A percentile compares a stretch with the other conserved stretches of the same genome.
phyloP scores from a whole-genome alignment of 805 yeast species.

The Starmerella bacillaris region DNA sequence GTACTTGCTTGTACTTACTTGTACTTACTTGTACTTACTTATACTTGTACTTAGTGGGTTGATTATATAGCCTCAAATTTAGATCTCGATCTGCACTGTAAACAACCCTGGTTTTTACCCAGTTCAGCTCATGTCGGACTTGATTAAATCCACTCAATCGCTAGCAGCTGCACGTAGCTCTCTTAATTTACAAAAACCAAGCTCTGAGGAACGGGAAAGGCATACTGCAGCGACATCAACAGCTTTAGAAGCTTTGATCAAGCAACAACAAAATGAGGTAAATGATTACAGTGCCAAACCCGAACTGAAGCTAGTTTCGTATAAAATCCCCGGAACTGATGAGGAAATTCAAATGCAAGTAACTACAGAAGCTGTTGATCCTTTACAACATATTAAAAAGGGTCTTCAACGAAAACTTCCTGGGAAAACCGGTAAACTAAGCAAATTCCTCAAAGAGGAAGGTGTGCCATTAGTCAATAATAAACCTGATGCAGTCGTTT shows the following conservation, averaged over 20 bases:
- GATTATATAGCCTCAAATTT: too few species aligned
- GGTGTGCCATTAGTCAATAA: too few species aligned
- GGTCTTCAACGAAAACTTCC: not conserved
- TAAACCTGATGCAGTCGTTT: too few species aligned
- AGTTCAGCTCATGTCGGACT: too few species aligned
- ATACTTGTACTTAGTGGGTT: too few species aligned
- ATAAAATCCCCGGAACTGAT: not conserved
- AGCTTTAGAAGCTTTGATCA: slow-evolving; percentile 36
- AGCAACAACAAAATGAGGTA: not conserved
- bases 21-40: too few species aligned
- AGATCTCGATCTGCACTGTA: too few species aligned
- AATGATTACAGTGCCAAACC: not conserved
- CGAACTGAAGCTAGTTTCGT: not conserved
- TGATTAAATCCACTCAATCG: too few species aligned
- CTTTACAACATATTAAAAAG: not conserved
- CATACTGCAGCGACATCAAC: slow-evolving; percentile 39
- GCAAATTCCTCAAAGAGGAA: not conserved
- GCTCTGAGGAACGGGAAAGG: slow-evolving; percentile 29
- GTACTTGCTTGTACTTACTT: too few species aligned
- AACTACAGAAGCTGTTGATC: not conserved
- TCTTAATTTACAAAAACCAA: slow-evolving; percentile 33
- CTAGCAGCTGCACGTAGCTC: too few species aligned
- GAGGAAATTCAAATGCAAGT: not conserved
- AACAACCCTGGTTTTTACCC: too few species aligned
- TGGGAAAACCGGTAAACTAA: slow-evolving; percentile 18